These are phyloP conservation scores for Leptographium procerum DNA, from an alignment of 2,329 filamentous ascomycete species.

Conservation along the genomic window DNA sequence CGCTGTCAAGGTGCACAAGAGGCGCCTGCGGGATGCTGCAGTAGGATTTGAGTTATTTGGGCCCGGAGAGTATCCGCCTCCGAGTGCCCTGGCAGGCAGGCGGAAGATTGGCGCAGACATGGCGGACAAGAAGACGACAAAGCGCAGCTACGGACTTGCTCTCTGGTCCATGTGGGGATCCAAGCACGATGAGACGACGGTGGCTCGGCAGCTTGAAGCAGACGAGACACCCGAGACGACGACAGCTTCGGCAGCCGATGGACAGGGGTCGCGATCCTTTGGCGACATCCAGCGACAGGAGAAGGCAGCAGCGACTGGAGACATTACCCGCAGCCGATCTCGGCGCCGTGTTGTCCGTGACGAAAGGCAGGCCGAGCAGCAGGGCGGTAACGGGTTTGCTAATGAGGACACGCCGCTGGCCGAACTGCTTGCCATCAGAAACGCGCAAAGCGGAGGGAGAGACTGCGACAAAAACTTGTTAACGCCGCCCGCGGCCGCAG, in stretches of 20 bases:
- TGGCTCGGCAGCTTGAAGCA: conserved; percentile 46
- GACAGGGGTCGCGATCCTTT: conserved; percentile 29
- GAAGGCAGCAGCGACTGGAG: conserved; percentile 19
- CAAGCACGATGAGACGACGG: conserved; percentile 71
- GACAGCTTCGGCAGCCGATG: conserved; percentile 27
- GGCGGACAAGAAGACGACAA: conserved; percentile 41
- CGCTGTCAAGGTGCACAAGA: conserved; percentile 61
- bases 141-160: conserved; percentile 57
- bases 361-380: conserved; percentile 1
- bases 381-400: conserved; percentile 2
- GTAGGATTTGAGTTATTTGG: conserved; percentile 61
- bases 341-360: conserved; percentile 4
- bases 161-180: conserved; percentile 84
- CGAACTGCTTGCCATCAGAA: conserved; percentile 27
- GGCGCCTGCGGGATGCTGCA: conserved; percentile 60
- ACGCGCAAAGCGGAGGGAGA: not conserved
- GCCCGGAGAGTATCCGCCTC: conserved; percentile 65
- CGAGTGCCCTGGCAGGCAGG: conserved; percentile 69
- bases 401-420: conserved; percentile 32
- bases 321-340: conserved; percentile 16
- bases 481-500: no score
- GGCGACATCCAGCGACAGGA: conserved; percentile 29
- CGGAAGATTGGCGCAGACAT: conserved; percentile 37
- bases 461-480: not conserved
- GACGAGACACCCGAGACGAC: conserved; percentile 21